phyloP scores from a whole-genome alignment of 2,329 filamentous ascomycete genomes.

The Colletotrichum orbiculare region DNA sequence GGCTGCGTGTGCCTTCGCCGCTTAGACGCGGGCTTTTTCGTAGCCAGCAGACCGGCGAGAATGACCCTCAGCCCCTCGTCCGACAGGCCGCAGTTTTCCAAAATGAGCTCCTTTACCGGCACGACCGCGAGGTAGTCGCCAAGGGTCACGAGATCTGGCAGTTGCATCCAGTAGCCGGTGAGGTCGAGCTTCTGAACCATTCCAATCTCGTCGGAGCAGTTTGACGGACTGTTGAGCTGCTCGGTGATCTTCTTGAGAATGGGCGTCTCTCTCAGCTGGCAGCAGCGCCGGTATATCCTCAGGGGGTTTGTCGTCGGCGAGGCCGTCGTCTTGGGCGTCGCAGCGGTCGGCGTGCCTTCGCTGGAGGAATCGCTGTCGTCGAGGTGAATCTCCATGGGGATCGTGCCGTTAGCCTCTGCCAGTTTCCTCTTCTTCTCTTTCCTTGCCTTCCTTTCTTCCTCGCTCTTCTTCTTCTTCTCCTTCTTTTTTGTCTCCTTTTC shows the following conservation, averaged over 20 bases:
- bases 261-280: slow-evolving; percentile 91
- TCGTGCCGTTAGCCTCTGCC: slow-evolving; percentile 86
- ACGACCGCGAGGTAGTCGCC: slow-evolving; percentile 96
- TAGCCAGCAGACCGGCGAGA: slow-evolving; percentile 85
- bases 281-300: slow-evolving; percentile 93
- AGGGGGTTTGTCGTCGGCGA: slow-evolving; percentile 88
- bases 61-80: slow-evolving; percentile 90
- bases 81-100: slow-evolving; percentile 88
- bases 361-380: slow-evolving; percentile 73
- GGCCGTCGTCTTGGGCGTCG: slow-evolving; percentile 64
- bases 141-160: slow-evolving; percentile 86
- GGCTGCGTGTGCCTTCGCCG: slow-evolving; percentile 56
- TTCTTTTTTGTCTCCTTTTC: slow-evolving; percentile 76
- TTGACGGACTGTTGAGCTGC: slow-evolving; percentile 80
- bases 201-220: slow-evolving; percentile 74
- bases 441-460: slow-evolving; percentile 90
- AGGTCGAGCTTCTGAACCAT: slow-evolving; percentile 85
- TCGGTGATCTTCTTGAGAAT: slow-evolving; percentile 93
- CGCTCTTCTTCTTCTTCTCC: slow-evolving; percentile 95
- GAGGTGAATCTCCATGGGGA: slow-evolving; percentile 84
- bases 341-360: slow-evolving; percentile 56
- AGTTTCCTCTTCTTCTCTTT: slow-evolving; percentile 89
- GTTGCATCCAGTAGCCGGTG: slow-evolving; percentile 83
- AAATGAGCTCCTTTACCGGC: slow-evolving; percentile 84
- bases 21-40: slow-evolving; percentile 72